phyloP scores from a whole-genome alignment of 805 yeast genomes.

The Sungouiella blattae region DNA sequence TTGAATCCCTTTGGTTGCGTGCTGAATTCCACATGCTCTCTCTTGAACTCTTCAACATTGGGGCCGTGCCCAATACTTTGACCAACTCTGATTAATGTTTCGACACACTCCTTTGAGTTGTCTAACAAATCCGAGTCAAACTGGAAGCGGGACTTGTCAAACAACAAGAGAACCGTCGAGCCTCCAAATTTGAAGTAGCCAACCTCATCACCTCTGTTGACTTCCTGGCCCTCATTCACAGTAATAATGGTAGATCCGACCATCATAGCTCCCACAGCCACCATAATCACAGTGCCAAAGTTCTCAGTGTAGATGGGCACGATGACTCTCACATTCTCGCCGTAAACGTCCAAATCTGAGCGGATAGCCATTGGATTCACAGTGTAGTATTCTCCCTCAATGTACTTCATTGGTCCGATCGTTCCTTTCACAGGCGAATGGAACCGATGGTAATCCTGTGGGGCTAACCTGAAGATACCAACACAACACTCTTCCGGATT shows the following conservation, averaged over 20 bases:
- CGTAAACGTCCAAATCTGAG: constrained; percentile 83
- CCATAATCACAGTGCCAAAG: constrained; percentile 76
- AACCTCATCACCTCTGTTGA: constrained; percentile 73
- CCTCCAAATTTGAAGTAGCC: constrained; percentile 98
- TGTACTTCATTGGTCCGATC: constrained; percentile 60
- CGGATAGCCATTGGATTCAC: constrained; percentile 97
- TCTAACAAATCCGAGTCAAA: constrained; percentile 73
- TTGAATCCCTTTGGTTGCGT: constrained; percentile 46
- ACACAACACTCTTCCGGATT: constrained; percentile 50
- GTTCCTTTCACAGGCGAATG: constrained; percentile 82
- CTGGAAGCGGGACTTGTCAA: constrained; percentile 45
- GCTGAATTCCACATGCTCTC: constrained; percentile 45
- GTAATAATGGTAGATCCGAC: constrained; percentile 86
- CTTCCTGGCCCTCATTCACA: constrained; percentile 52
- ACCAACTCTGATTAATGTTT: constrained; percentile 84
- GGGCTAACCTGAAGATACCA: constrained; percentile 85
- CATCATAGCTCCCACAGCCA: constrained; percentile 98
- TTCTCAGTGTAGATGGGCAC: constrained; percentile 70
- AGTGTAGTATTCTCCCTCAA: constrained; percentile 90
- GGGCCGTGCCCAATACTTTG: constrained; percentile 84
- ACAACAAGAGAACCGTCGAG: constrained; percentile 70
- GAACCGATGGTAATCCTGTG: constrained; percentile 95
- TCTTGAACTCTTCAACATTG: constrained; percentile 43
- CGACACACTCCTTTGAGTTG: constrained; percentile 68
- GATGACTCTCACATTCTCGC: constrained; percentile 80